These are phyloP conservation scores for Bisporella sp. DNA, from an alignment of 2,329 filamentous ascomycete genomes.

Conservation along the genomic window DNA sequence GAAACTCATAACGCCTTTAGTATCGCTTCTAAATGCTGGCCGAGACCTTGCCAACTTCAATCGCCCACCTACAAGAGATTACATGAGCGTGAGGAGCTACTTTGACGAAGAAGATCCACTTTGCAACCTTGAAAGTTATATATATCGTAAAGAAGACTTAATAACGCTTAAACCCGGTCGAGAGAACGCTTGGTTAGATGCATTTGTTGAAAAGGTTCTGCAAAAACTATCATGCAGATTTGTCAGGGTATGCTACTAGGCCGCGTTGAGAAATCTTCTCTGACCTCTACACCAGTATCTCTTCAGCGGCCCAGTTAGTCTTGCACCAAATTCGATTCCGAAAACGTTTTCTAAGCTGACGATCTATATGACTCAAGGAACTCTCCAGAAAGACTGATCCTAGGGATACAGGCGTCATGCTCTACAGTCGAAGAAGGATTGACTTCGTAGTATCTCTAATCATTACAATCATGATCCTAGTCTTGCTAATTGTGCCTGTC, in stretches of 20 bases:
- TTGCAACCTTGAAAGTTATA: conserved; percentile 24
- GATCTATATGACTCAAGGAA: background rate
- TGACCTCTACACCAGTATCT: conserved; percentile 3
- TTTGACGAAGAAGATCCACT: conserved; percentile 16
- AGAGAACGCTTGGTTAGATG: conserved; percentile 34
- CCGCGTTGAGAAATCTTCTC: too few relatives aligned
- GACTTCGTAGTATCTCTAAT: background rate
- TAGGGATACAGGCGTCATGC: too few relatives aligned
- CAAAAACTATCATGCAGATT: conserved; percentile 9
- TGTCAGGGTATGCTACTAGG: background rate
- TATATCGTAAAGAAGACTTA: conserved; percentile 33
- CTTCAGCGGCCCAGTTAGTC: conserved; percentile 9
- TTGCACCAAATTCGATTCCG: background rate
- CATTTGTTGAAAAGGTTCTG: conserved; percentile 24
- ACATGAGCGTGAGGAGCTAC: conserved; percentile 26
- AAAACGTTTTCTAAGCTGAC: background rate
- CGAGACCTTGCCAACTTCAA: conserved; percentile 19
- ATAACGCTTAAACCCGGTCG: conserved; percentile 31
- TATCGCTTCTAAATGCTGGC: conserved; percentile 7
- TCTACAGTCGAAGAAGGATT: too few relatives aligned
- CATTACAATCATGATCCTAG: conserved; percentile 6
- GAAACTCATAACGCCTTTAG: background rate
- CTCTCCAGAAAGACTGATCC: too few relatives aligned
- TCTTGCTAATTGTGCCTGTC: conserved; percentile 12
- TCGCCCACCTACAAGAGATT: conserved; percentile 26